These are phyloP conservation scores for Mayamaea pseudoterrestris DNA, from an alignment of 108 stramenopile genomes.

Conservation along the genomic window DNA sequence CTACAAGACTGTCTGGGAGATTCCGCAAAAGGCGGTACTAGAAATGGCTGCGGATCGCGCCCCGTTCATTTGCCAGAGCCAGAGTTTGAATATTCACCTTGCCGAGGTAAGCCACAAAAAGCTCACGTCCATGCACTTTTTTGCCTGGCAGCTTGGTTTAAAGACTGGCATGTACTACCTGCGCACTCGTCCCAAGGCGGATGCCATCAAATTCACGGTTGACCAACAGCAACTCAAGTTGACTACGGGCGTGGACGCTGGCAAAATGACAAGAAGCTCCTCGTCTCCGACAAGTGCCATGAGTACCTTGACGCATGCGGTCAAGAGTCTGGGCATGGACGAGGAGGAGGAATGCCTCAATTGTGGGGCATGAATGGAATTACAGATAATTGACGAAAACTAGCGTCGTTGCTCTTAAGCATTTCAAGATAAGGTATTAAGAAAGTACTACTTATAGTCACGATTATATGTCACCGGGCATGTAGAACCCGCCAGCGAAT, in stretches of 20 bases:
- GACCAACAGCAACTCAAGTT: too few species aligned
- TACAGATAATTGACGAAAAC: too few species aligned
- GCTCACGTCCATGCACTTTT: constrained; percentile 97
- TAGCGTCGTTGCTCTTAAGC: too few species aligned
- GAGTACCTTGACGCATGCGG: too few species aligned
- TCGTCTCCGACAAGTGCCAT: too few species aligned
- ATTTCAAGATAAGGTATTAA: too few species aligned
- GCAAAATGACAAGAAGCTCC: not conserved
- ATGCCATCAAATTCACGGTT: constrained; percentile 97
- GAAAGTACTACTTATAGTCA: not conserved
- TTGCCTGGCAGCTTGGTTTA: constrained; percentile 91
- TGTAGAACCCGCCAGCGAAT: constrained; percentile 57
- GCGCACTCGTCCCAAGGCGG: constrained; percentile 88
- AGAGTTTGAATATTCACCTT: constrained; percentile 93
- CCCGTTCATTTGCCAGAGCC: constrained; percentile 94
- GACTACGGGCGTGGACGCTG: too few species aligned
- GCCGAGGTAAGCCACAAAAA: constrained; percentile 86
- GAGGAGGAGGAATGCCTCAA: constrained; percentile 82
- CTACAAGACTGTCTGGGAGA: constrained; percentile 99
- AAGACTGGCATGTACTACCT: constrained; percentile 99
- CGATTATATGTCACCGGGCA: constrained; percentile 42
- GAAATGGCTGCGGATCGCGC: constrained; percentile 96
- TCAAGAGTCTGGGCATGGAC: too few species aligned
- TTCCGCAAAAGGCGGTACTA: constrained; percentile 88
- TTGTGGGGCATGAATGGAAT: constrained; percentile 78